These are phyloP conservation scores for Lepiota venenata DNA, from an alignment of 768 basidiomycete species.

Conservation along the genomic window DNA sequence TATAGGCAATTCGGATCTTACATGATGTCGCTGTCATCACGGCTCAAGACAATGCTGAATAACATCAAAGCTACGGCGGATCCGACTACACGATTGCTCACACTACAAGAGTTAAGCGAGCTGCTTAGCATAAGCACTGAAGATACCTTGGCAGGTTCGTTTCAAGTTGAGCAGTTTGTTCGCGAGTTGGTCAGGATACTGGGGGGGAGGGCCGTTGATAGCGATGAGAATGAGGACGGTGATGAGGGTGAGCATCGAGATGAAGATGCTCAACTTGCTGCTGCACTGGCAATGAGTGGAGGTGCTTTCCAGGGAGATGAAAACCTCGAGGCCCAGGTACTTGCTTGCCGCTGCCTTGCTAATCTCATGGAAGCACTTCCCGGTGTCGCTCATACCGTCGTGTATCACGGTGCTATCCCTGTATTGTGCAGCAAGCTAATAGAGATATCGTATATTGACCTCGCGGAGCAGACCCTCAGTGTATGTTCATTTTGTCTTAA, in stretches of 20 bases:
- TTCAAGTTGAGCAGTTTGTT: slow-evolving; percentile 90
- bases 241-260: slow-evolving; percentile 66
- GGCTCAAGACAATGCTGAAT: slow-evolving; percentile 87
- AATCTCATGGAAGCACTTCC: slow-evolving; percentile 99
- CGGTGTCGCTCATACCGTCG: slow-evolving; percentile 94
- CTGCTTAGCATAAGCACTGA: slow-evolving; percentile 95
- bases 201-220: slow-evolving; percentile 70
- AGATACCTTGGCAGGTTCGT: slow-evolving; percentile 94
- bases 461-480: slow-evolving; percentile 96
- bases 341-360: slow-evolving; percentile 94
- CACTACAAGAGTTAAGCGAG: slow-evolving; percentile 93
- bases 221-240: slow-evolving; percentile 69
- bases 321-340: slow-evolving; percentile 89
- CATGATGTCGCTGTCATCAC: slow-evolving; percentile 84
- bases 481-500: slow-evolving; percentile 49
- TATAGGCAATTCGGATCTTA: slow-evolving; percentile 90
- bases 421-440: slow-evolving; percentile 96
- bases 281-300: slow-evolving; percentile 80
- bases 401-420: slow-evolving; percentile 97
- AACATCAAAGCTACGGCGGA: slow-evolving; percentile 86
- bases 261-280: slow-evolving; percentile 87
- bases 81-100: slow-evolving; percentile 81
- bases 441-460: slow-evolving; percentile 96
- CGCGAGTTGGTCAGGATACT: slow-evolving; percentile 90
- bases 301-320: slow-evolving; percentile 73